Evolutionary conservation across 306 rosid genomes (phyloP).

Genomic region (Lagenaria siceraria): DNA sequence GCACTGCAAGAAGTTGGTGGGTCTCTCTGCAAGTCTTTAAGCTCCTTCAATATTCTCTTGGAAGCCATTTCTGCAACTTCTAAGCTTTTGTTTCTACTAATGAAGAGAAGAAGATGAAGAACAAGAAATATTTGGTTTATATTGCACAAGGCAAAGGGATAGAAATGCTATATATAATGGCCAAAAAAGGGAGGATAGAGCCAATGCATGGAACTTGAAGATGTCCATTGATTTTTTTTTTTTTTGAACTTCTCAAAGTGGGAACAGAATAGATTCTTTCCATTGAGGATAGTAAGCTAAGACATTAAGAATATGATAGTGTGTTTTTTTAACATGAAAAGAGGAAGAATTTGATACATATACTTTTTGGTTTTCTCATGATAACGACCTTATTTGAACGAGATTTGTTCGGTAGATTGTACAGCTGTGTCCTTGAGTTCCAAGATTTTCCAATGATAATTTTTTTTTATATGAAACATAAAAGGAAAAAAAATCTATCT

Average conservation of each 20-base stretch:
- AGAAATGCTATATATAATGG: conserved; percentile 31
- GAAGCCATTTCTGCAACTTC: conserved; percentile 47
- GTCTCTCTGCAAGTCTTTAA: conserved; percentile 86
- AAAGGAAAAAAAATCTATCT: not conserved
- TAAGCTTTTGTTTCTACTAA: not conserved
- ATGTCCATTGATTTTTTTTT: conserved; percentile 24
- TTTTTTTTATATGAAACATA: not conserved
- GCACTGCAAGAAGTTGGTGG: conserved; percentile 99
- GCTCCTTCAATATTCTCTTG: conserved; percentile 86
- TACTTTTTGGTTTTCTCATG: too few species aligned
- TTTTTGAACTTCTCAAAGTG: conserved; percentile 38
- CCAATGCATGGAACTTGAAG: conserved; percentile 10
- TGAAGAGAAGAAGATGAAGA: not conserved
- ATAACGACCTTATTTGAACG: too few species aligned
- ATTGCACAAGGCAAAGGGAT: not conserved
- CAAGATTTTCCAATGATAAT: not conserved
- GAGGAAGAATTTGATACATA: not conserved
- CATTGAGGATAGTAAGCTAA: not conserved
- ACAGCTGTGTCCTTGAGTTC: too few species aligned
- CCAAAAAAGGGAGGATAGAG: conserved; percentile 8
- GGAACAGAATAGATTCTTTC: conserved; percentile 58
- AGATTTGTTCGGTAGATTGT: too few species aligned
- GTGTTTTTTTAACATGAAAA: not conserved
- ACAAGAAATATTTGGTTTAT: not conserved
- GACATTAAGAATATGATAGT: not conserved